phyloP scores from a whole-genome alignment of 192 early-diverging fungal species.

The Backusella sp. region DNA sequence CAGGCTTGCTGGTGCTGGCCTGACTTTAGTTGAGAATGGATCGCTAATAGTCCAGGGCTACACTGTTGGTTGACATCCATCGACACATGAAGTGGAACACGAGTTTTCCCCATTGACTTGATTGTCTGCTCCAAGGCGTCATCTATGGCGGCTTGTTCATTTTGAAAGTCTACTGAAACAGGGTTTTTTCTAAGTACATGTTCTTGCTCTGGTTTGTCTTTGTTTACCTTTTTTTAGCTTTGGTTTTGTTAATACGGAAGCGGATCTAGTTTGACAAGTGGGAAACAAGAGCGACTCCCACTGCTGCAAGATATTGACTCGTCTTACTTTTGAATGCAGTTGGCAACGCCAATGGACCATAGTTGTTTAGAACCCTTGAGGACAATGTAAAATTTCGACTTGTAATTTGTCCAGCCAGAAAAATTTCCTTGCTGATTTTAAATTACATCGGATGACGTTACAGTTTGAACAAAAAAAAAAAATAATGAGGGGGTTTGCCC shows the following conservation, averaged over 20 bases:
- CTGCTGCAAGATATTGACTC: background rate
- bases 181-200: too few relatives aligned
- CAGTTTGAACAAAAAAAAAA: too few relatives aligned
- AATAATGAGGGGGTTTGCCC: background rate
- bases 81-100: conserved; percentile 14
- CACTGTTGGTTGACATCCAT: conserved; percentile 1
- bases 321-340: conserved; percentile 13
- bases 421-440: background rate
- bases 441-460: background rate
- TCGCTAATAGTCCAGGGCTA: background rate
- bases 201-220: background rate
- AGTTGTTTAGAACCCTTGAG: conserved; percentile 4
- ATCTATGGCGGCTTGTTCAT: background rate
- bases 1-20: conserved; percentile 3
- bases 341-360: conserved; percentile 14
- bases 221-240: conserved; percentile 5
- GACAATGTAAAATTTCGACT: background rate
- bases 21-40: conserved; percentile 7
- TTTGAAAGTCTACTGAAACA: background rate
- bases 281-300: conserved; percentile 6
- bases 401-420: background rate
- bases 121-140: conserved; percentile 1
- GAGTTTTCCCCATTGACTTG: background rate
- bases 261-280: conserved; percentile 1
- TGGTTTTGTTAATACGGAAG: background rate